Base-by-base conservation (phyloP, 495 filamentous ascomycete species). In the Rostrohypoxylon terebratum region DNA sequence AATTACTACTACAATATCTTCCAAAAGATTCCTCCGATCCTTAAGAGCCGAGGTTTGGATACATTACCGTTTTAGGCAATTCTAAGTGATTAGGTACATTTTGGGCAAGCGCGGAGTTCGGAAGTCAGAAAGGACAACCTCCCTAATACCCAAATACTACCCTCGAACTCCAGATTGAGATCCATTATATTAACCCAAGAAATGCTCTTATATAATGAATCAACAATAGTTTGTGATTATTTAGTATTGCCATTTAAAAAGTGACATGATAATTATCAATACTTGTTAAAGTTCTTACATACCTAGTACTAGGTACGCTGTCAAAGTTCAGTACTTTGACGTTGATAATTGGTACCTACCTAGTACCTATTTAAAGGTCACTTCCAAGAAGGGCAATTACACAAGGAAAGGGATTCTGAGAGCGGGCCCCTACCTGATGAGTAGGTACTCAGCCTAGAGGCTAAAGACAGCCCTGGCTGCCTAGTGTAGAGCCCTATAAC, bases 21-120 rank as follows among this genome's bases (percentile, higher is more conserved):
- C 25, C 25, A 16, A 21, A 50, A 21, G 47, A 54, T 54, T 54
- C 5, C 33, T 54, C 50, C 50, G 50, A 54, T 14, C 16, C 50
- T 13, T 4, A 28, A 14, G n/a, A 33, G 23, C 50, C 50, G 50
- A 54, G 50, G 50, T 33, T 54, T 14, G 13, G 18, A 25, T 25
- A 50, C 23, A 50, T 50, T 50, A 23, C 21, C 8, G 4, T n/a
- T 45, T 45, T 45, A 45, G 42, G 42, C 42, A 45, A 45, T 45
- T 45, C 16, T 45, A 45, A n/a, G n/a, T 45, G 16, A 45, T 45
- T 18, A 13, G 8, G 16, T 45, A 45, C 42, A 45, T 45, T 45
- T 45, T 45, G 42, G 42, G 42, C 8, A 18, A 45, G 42, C 4
- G 42, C 42, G n/a, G 42, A 45, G 20, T 45, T 45, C 42, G 5